Evolutionary conservation across 768 basidiomycete genomes (phyloP), one percentile per base, ranked within the genome.

Genomic region (Hericium erinaceus): DNA sequence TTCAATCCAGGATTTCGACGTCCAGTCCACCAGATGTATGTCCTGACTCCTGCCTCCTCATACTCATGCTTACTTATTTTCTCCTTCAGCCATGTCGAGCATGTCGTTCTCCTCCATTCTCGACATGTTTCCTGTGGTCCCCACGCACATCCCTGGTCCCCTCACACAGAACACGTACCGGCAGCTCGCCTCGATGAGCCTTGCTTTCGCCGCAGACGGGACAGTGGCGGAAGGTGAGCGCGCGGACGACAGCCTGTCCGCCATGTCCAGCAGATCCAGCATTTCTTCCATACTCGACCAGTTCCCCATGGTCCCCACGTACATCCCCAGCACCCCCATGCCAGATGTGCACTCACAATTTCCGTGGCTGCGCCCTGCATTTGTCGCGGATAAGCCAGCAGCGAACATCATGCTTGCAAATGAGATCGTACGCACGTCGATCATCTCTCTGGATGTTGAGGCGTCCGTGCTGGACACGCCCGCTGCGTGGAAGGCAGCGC

Each of bases 131-230:
- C 33, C 33, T 10, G 33, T 18, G 12, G 57, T 18, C 11, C 63
- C 66, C 59, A 82, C 8, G 85, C 72, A 0, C 84, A 79, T 0
- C 84, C 85, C 60, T 85, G 85, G 60, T 76, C 66, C 64, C 81
- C 74, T 10, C 79, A 76, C 78, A 49, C 49, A 24, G 13, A 22
- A 18, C n/a, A 16, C 4, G 18, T 8, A 51, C 44, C n/a, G 44
- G 44, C n/a, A 40, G 33, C 10, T 39, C 38, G 9, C 7, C 5
- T 33, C 33, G 33, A 33, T 33, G 33, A 33, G 7, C 33, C 33
- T 8, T 33, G 8, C 7, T 8, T 33, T 33, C 33, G 7, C 33
- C 33, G 33, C 33, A 33, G 4, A 33, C 33, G 9, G 1, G 33
- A 8, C 33, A 33, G 33, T 6, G 28, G 28, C 28, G 28, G 28